A percentile compares a stretch with the other conserved stretches of the same genome.
These are phyloP conservation scores for Phyllosticta paracitricarpa DNA, from an alignment of 2,329 filamentous ascomycete species.

Conservation along the genomic window DNA sequence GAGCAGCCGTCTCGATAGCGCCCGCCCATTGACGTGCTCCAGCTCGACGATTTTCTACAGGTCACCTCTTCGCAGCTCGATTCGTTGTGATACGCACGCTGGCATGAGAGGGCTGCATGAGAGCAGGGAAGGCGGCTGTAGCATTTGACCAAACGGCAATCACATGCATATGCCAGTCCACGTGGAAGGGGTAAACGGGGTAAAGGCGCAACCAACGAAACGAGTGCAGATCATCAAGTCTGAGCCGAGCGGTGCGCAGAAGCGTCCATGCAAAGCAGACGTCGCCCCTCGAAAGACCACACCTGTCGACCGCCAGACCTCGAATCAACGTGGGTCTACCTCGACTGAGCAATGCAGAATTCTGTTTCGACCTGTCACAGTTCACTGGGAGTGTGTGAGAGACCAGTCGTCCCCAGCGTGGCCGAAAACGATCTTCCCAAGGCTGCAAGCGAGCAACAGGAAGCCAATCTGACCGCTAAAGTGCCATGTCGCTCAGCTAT, in stretches of 20 bases:
- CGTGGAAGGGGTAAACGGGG: not conserved
- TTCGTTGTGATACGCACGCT: not conserved
- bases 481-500: not conserved
- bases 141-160: not conserved
- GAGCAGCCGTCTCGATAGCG: not conserved
- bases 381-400: not conserved
- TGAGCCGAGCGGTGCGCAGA: not conserved
- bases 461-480: not conserved
- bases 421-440: not conserved
- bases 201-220: not conserved
- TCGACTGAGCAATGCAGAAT: not conserved
- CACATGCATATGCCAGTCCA: not conserved
- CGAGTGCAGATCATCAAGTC: not conserved
- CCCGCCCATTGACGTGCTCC: not conserved
- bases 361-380: not conserved
- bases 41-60: not conserved
- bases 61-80: not conserved
- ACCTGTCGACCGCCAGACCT: not conserved
- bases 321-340: not conserved
- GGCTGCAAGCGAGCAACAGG: not conserved
- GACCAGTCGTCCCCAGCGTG: not conserved
- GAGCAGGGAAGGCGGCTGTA: not conserved
- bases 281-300: not conserved
- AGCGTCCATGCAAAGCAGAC: not conserved
- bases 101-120: not conserved